Percentiles rank a stretch among this genome's conserved stretches.
These are phyloP conservation scores for Aspergillus aculeatus DNA, from an alignment of 2,329 filamentous ascomycete genomes.

Conservation along the genomic window DNA sequence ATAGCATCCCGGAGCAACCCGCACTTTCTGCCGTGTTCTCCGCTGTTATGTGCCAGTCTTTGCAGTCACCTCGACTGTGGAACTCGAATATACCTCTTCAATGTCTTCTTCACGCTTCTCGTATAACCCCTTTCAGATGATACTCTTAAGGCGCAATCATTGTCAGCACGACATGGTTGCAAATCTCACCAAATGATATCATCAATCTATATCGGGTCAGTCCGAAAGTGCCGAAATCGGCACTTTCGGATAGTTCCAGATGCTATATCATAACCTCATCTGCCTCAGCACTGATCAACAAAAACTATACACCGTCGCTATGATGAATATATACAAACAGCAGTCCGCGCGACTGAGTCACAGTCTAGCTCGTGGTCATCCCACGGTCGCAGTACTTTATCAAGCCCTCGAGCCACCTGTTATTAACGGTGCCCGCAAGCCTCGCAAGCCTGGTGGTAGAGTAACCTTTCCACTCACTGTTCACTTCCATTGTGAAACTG, in stretches of 20 bases:
- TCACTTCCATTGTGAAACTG: not conserved
- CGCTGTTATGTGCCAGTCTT: not conserved
- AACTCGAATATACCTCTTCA: not conserved
- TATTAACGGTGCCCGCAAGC: conserved; percentile 50
- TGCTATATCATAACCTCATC: not conserved
- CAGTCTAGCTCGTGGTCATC: not conserved
- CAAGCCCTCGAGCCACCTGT: conserved; percentile 50
- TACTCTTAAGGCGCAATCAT: not conserved
- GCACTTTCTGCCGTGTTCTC: not conserved
- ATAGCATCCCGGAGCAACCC: not conserved
- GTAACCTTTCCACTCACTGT: not conserved
- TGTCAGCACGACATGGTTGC: not conserved
- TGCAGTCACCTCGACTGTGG: not conserved
- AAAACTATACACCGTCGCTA: not conserved
- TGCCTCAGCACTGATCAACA: not conserved
- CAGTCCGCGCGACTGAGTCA: not conserved
- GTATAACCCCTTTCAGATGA: not conserved
- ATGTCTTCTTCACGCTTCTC: not conserved
- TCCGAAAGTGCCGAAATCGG: not conserved
- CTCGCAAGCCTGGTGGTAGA: conserved; percentile 50
- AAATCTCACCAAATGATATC: not conserved
- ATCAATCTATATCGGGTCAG: not conserved
- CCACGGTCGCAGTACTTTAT: conserved; percentile 46
- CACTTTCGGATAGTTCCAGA: not conserved
- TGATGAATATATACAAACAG: not conserved